Base-by-base conservation (phyloP, 2,329 filamentous ascomycete genomes). In the Hypoxylon sp. region DNA sequence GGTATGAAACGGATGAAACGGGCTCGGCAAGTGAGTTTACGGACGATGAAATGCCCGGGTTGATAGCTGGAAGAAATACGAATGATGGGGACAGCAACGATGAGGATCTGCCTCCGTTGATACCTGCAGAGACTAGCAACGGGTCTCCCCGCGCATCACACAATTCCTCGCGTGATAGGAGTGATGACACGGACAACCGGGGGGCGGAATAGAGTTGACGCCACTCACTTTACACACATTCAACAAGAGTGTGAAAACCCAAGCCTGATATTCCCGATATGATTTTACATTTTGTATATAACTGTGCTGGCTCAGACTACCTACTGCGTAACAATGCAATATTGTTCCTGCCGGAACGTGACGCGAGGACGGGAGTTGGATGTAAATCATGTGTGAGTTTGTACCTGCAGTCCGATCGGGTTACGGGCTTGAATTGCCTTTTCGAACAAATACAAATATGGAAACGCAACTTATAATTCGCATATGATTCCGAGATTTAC, bases 11-110 rank as follows among this genome's bases (percentile, higher is more conserved):
- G 15, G 67, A 26, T 26, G 24, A 26, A n/a, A n/a, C n/a, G n/a
- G n/a, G 70, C 30, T 64, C 65, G 17, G 66, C 64, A 6, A 62
- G 66, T 20, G 59, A 56, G 17, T 46, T 47, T n/a, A 41, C 53
- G 10, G 44, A 28, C 15, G 67, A 70, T 48, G 68, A 72, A 19
- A 51, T 67, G 56, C 70, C 70, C 32, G 60, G 52, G 15, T 65
- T 63, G 32, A 43, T 59, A 50, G 56, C 53, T n/a, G 10, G 10
- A 10, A 34, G 22, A 17, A 39, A 54, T 3, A n/a, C 26, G 5
- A 32, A 44, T 13, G 28, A 41, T 46, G 17, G 6, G 5, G 24
- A 8, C 1, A 53, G 43, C 20, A 22, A 15, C 10, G 26, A 43
- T 37, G 65, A 70, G 17, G 68, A 67, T 3, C 62, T 64, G 61